Conservation (phyloP, 2,329 filamentous ascomycete species). For the Fusarium sp. region DNA sequence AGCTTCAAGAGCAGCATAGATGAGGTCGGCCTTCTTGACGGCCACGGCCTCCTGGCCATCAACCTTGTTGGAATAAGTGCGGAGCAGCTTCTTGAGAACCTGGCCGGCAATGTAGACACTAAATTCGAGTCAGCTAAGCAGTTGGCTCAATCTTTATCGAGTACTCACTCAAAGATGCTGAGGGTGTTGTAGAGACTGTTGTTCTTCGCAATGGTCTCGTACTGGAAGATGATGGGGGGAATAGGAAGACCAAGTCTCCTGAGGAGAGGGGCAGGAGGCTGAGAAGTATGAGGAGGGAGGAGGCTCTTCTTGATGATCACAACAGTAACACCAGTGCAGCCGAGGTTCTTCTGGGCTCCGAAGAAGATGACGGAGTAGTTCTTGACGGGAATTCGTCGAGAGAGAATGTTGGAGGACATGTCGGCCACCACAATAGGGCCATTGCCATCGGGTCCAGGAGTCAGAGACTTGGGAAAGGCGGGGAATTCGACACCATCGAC, state of each 20-base stretch:
- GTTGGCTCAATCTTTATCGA: background rate
- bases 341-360: constrained; percentile 95
- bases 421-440: constrained; percentile 87
- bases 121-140: constrained; percentile 17
- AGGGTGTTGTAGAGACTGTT: constrained; percentile 97
- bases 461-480: constrained; percentile 73
- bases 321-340: constrained; percentile 86
- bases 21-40: constrained; percentile 77
- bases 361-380: constrained; percentile 91
- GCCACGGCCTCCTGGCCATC: constrained; percentile 81
- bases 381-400: constrained; percentile 78
- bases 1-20: constrained; percentile 83
- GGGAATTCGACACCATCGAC: constrained; percentile 95
- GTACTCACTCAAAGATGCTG: constrained; percentile 83
- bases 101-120: constrained; percentile 91
- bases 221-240: constrained; percentile 83
- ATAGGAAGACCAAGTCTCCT: constrained; percentile 81
- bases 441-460: constrained; percentile 68
- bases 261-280: constrained; percentile 77
- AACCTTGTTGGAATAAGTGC: constrained; percentile 75
- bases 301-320: constrained; percentile 86
- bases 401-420: constrained; percentile 95
- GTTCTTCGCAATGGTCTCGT: constrained; percentile 88
- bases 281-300: constrained; percentile 73
- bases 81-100: constrained; percentile 82